A percentile compares a stretch with the other conserved stretches of the same genome.
Conservation (phyloP, 2,329 filamentous ascomycete species). For the Fusarium liriodendri region DNA sequence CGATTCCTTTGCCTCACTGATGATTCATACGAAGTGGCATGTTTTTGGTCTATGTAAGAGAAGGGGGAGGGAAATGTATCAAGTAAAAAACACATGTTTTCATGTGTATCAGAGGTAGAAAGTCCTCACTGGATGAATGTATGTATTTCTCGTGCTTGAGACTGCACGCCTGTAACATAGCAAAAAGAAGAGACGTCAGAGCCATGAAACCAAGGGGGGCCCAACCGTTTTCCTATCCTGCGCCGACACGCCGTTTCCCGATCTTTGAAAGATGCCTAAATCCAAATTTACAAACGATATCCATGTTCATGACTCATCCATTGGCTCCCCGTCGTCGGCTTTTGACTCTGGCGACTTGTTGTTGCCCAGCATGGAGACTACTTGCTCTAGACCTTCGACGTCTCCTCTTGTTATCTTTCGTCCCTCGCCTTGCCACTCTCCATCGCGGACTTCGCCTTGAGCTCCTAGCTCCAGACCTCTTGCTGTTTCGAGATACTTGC, state of each 20-base stretch:
- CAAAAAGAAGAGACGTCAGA: conserved; percentile 3
- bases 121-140: conserved; percentile 32
- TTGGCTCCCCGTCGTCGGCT: conserved; percentile 32
- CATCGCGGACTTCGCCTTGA: conserved; percentile 71
- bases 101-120: conserved; percentile 28
- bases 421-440: conserved; percentile 71
- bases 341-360: conserved; percentile 4
- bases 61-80: neutral
- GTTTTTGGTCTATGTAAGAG: neutral
- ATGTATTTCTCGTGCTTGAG: conserved; percentile 15
- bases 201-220: neutral
- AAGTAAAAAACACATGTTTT: neutral
- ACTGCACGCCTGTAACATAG: conserved; percentile 28
- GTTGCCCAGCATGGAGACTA: conserved; percentile 58
- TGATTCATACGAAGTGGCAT: neutral
- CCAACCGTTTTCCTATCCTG: conserved; percentile 17
- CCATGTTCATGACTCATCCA: conserved; percentile 45
- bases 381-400: conserved; percentile 67
- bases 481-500: conserved; percentile 78
- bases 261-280: neutral
- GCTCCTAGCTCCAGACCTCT: conserved; percentile 74
- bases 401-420: conserved; percentile 62
- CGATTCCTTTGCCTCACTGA: neutral
- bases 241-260: conserved; percentile 25
- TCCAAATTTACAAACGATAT: neutral